Base-by-base conservation (phyloP, 2,329 filamentous ascomycete genomes). In the Colletotrichum tofieldiae region DNA sequence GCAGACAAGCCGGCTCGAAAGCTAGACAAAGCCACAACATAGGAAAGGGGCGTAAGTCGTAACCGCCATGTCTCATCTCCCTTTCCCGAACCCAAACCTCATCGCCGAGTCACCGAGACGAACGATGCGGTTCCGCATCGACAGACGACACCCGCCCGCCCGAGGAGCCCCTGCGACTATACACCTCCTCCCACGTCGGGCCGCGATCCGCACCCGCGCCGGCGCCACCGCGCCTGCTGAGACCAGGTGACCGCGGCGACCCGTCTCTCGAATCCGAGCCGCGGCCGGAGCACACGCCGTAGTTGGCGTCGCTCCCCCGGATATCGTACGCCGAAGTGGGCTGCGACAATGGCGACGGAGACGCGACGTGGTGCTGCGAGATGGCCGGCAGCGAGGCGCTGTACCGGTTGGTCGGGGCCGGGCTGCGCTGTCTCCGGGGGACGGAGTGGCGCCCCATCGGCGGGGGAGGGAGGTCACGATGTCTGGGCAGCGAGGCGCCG, bases 131-230 rank as follows among this genome's bases (percentile, higher is more conserved):
- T 5, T n/a, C 52, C 12, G 51, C 58, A 45, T 63, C 69, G 3
- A 45, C 43, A 16, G 65, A 58, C 8, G 55, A 37, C 9, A 49
- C 65, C n/a, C 55, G 41, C 26, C 56, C 41, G 16, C 49, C 41
- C 18, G 51, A 54, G 16, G 65, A 39, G 16, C 54, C 70, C 47
- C 55, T 52, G 5, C 54, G 59, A 37, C 45, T 49, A 26, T 61
- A 60, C 32, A 72, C 20, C 11, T 72, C 70, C 54, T 72, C 70
- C 65, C 66, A 56, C 7, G 66, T 65, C 32, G 66, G 66, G 2
- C 65, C 60, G 8, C 60, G 23, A 18, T 65, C 68, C 6, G 32
- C 29, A 20, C 62, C 41, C 49, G 9, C 14, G 35, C n/a, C 18
- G 5, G 45, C 23, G 23, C 59, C 16, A 5, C 45, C 29, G 5